Conservation (phyloP, 176 grass and related monocot species). For the Calamus simplicifolius region DNA sequence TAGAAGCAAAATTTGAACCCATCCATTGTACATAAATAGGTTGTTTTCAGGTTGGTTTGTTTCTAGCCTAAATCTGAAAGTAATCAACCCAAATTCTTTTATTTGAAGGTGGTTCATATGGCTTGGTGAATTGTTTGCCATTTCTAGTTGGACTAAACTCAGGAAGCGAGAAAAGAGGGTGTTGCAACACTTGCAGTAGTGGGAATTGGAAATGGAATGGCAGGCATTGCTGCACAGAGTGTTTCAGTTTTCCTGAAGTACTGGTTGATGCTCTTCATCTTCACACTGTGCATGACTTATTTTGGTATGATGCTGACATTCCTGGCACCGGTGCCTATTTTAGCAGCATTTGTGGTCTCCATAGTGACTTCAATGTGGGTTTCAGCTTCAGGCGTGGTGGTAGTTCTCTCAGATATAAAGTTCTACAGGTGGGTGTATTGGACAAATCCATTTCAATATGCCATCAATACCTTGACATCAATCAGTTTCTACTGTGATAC, state of each 20-base stretch:
- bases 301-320: constrained; percentile 30
- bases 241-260: constrained; percentile 12
- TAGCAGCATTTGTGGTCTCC: constrained; percentile 19
- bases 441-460: constrained; percentile 26
- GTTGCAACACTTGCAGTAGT: constrained; percentile 16
- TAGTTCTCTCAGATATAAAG: constrained; percentile 21
- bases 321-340: constrained; percentile 13
- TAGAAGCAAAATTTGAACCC: no score
- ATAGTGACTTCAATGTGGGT: constrained; percentile 27
- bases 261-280: constrained; percentile 20
- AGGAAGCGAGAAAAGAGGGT: no score
- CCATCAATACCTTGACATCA: constrained; percentile 7
- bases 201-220: constrained; percentile 26
- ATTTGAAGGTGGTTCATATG: no score
- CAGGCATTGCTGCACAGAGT: constrained; percentile 10
- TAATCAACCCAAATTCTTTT: no score
- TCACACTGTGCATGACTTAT: constrained; percentile 27
- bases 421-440: constrained; percentile 34
- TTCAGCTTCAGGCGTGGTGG: constrained; percentile 18
- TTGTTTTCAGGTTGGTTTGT: no score
- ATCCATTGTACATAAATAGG: no score
- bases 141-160: no score
- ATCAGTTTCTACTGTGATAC: constrained; percentile 29
- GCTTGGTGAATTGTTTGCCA: no score
- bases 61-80: no score